Percentiles rank a stretch among this genome's conserved stretches.
Evolutionary conservation across 192 early-diverging fungal genomes (phyloP).

Genomic region (Thamnidium elegans): DNA sequence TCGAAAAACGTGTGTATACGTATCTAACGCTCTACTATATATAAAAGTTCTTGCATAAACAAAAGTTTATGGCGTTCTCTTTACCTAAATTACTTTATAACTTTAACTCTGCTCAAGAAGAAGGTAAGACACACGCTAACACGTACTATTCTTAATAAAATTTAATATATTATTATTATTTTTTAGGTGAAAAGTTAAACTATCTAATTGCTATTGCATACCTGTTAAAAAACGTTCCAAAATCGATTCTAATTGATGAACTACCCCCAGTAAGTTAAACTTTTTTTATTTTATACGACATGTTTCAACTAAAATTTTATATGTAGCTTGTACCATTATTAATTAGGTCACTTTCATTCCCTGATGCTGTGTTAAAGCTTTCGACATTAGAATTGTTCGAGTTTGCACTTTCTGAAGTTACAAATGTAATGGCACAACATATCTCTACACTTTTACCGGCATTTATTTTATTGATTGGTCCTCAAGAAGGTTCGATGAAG

Average conservation of each 20-base stretch:
- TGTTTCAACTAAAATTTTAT: neutral
- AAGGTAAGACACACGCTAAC: neutral
- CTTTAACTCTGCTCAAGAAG: slow-evolving; percentile 39
- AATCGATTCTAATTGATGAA: slow-evolving; percentile 75
- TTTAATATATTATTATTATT: too few relatives aligned
- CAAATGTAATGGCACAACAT: slow-evolving; percentile 57
- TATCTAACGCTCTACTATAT: neutral
- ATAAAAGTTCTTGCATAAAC: slow-evolving; percentile 69
- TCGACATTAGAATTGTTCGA: slow-evolving; percentile 76
- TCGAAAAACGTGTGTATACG: neutral
- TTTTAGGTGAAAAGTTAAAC: slow-evolving; percentile 61
- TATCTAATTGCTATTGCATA: slow-evolving; percentile 82
- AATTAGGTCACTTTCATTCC: slow-evolving; percentile 66
- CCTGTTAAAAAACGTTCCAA: slow-evolving; percentile 76
- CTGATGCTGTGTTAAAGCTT: slow-evolving; percentile 62
- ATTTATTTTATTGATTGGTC: slow-evolving; percentile 32
- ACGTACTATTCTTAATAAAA: too few relatives aligned
- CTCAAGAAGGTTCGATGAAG: slow-evolving; percentile 20
- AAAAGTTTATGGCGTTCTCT: slow-evolving; percentile 78
- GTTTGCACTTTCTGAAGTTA: slow-evolving; percentile 65
- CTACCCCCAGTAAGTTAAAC: slow-evolving; percentile 59
- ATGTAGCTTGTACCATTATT: slow-evolving; percentile 74
- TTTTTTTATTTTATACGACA: neutral
- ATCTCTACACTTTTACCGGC: slow-evolving; percentile 41
- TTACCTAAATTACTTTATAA: slow-evolving; percentile 61